Evolutionary conservation across 805 yeast species (phyloP).

Genomic region (Maudiozyma serrabonitensis): DNA sequence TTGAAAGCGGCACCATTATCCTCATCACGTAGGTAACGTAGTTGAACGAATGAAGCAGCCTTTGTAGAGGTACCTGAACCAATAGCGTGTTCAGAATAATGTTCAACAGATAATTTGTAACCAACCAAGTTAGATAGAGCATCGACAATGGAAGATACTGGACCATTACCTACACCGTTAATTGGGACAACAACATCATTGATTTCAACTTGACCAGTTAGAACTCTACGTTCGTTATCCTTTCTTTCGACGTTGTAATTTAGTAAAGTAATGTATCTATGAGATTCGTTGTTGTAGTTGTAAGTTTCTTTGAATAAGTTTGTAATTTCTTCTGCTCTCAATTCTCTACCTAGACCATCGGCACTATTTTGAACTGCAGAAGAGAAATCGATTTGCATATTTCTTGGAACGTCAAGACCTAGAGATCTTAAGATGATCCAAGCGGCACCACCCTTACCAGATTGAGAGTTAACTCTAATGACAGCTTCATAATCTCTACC

Average conservation of each 20-base stretch:
- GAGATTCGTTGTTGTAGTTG: constrained; percentile 34
- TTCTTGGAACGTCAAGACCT: constrained; percentile 75
- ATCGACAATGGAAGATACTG: constrained; percentile 63
- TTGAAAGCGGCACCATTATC: constrained; percentile 29
- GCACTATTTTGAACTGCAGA: constrained; percentile 60
- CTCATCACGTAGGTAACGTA: constrained; percentile 11
- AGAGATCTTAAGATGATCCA: constrained; percentile 72
- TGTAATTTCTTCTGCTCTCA: constrained; percentile 53
- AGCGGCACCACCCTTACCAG: constrained; percentile 85
- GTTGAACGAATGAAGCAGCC: constrained; percentile 62
- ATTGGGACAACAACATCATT: constrained; percentile 35
- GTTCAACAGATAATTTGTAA: constrained; percentile 47
- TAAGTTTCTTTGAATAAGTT: constrained; percentile 55
- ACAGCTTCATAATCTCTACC: constrained; percentile 91
- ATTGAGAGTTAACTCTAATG: constrained; percentile 78
- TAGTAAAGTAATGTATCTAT: constrained; percentile 30
- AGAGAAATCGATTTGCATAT: constrained; percentile 68
- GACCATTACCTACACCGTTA: constrained; percentile 70
- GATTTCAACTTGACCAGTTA: constrained; percentile 40
- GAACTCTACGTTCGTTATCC: constrained; percentile 21
- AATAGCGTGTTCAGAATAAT: constrained; percentile 72
- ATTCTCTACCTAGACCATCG: constrained; percentile 63
- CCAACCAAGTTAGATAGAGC: constrained; percentile 45
- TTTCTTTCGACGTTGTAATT: constrained; percentile 39
- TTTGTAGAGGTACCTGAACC: constrained; percentile 61